These are phyloP conservation scores for Claviceps paspali DNA, from an alignment of 2,329 filamentous ascomycete species.

Conservation along the genomic window DNA sequence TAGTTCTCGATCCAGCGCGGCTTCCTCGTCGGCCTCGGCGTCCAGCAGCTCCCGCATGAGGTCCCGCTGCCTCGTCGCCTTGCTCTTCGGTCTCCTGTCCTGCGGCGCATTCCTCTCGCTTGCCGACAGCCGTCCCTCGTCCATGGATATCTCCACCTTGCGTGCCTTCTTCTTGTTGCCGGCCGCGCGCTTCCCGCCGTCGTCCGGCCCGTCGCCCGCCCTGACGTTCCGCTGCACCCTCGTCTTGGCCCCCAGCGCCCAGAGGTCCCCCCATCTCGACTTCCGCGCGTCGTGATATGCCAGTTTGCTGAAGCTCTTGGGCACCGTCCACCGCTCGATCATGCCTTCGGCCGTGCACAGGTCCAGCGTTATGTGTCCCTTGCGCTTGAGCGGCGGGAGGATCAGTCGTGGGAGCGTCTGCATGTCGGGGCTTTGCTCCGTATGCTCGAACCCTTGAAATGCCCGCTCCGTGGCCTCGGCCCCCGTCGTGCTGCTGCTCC, in stretches of 20 bases:
- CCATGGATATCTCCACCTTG: constrained; percentile 22
- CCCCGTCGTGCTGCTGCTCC: constrained; percentile 26
- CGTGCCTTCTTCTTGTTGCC: constrained; percentile 19
- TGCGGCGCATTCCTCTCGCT: constrained; percentile 20
- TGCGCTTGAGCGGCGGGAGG: constrained; percentile 69
- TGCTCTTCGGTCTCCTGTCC: constrained; percentile 26
- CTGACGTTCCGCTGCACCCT: constrained; percentile 46
- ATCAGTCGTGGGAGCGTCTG: constrained; percentile 66
- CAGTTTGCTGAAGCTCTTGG: constrained; percentile 61
- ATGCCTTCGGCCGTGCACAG: constrained; percentile 74
- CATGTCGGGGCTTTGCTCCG: constrained; percentile 31
- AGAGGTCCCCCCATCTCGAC: constrained; percentile 79
- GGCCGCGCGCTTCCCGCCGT: constrained; percentile 30
- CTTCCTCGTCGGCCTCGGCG: constrained; percentile 18
- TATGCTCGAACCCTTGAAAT: constrained; percentile 55
- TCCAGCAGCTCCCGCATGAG: constrained; percentile 25
- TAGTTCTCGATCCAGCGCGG: constrained; percentile 16
- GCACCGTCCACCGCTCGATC: constrained; percentile 88
- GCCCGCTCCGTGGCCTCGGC: constrained; percentile 46
- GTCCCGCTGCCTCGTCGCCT: constrained; percentile 22
- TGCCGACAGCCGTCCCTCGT: constrained; percentile 21
- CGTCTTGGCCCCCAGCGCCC: constrained; percentile 90
- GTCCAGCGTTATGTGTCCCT: constrained; percentile 78
- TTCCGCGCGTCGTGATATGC: constrained; percentile 91
- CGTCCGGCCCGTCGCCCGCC: constrained; percentile 35